phyloP scores from a whole-genome alignment of 176 grass and related monocot genomes.

The Puya raimondii region DNA sequence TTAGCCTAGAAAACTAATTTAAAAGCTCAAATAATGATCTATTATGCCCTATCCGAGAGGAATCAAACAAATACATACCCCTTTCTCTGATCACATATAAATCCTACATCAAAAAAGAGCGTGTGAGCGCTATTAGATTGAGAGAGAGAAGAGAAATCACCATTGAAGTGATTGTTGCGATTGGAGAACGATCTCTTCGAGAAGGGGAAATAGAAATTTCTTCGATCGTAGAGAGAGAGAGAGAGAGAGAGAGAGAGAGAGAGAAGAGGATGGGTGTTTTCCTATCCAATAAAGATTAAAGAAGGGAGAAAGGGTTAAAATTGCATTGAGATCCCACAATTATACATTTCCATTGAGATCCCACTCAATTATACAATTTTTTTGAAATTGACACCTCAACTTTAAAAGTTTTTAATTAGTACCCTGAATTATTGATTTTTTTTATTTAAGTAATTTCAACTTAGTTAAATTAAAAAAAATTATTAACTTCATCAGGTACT shows the following conservation, averaged over 20 bases:
- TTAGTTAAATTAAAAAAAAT: too few relatives aligned
- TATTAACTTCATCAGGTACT: too few relatives aligned
- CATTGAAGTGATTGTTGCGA: not conserved
- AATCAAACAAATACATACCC: not conserved
- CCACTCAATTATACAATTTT: too few relatives aligned
- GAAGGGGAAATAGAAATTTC: constrained; percentile 1
- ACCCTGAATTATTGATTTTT: too few relatives aligned
- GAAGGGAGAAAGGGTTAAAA: not conserved
- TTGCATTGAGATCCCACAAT: too few relatives aligned
- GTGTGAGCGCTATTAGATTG: not conserved
- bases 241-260: not conserved
- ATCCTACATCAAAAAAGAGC: not conserved
- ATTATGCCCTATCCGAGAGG: not conserved
- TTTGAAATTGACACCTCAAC: too few relatives aligned
- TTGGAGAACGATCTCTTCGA: not conserved
- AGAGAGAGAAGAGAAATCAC: not conserved
- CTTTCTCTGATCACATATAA: not conserved
- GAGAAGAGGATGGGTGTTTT: not conserved
- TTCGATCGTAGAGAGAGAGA: not conserved
- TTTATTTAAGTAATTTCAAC: too few relatives aligned
- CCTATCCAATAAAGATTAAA: not conserved
- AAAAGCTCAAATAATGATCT: not conserved
- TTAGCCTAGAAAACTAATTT: not conserved
- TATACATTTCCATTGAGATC: too few relatives aligned
- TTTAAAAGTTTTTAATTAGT: too few relatives aligned